Percentiles rank a stretch among this genome's conserved stretches.
These are phyloP conservation scores for Cercophora scortea DNA, from an alignment of 495 filamentous ascomycete genomes.

Conservation along the genomic window DNA sequence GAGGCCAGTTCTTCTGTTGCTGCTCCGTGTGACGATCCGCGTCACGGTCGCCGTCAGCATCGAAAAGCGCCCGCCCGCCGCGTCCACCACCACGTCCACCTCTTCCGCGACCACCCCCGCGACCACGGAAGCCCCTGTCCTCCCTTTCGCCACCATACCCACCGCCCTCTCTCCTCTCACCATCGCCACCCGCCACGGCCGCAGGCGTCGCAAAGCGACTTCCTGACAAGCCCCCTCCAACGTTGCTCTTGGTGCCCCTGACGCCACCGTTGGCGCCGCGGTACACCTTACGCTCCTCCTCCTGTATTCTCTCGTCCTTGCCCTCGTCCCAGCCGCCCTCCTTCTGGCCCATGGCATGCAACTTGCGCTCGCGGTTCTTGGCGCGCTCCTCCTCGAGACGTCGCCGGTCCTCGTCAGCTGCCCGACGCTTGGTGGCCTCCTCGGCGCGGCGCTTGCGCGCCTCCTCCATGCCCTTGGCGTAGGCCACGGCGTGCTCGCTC, in stretches of 20 bases:
- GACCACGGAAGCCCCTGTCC: constrained; percentile 14
- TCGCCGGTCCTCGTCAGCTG: constrained; percentile 32
- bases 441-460: constrained; percentile 37
- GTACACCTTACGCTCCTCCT: constrained; percentile 26
- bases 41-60: constrained; percentile 6
- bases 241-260: constrained; percentile 18
- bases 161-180: constrained; percentile 18
- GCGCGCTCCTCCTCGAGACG: constrained; percentile 44
- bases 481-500: constrained; percentile 40
- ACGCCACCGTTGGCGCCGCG: constrained; percentile 35
- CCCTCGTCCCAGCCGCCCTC: constrained; percentile 43
- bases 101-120: constrained; percentile 6
- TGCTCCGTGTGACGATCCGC: neutral
- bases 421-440: constrained; percentile 28
- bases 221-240: constrained; percentile 13
- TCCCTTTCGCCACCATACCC: neutral
- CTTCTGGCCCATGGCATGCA: constrained; percentile 35
- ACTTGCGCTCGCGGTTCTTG: constrained; percentile 39
- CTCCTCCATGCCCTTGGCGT: constrained; percentile 43
- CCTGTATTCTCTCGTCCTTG: constrained; percentile 24
- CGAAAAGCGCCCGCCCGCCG: constrained; percentile 7
- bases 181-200: constrained; percentile 18
- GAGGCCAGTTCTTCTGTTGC: too few relatives aligned
- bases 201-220: constrained; percentile 26
- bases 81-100: constrained; percentile 12